Conservation (phyloP, 1,284 basidiomycete species). For the Cutaneotrichosporon arboriforme region DNA sequence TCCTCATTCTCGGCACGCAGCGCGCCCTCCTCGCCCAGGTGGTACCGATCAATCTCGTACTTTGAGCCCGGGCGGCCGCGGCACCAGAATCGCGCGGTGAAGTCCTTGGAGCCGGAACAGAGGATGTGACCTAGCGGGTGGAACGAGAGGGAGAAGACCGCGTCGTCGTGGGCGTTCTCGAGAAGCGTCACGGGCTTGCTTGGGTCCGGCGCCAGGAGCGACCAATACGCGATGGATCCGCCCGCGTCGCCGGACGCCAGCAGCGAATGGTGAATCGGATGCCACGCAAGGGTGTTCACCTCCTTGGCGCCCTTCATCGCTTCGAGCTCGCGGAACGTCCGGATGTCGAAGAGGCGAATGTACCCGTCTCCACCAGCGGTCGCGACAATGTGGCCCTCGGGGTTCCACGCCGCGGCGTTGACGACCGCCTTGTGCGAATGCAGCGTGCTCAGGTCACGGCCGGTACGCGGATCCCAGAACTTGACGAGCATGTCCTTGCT, state of each 20-base stretch:
- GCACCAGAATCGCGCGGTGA: slow-evolving; percentile 96
- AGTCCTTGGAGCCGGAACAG: slow-evolving; percentile 88
- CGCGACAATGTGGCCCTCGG: slow-evolving; percentile 86
- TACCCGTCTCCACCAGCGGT: slow-evolving; percentile 91
- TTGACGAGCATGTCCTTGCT: slow-evolving; percentile 98
- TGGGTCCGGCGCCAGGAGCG: slow-evolving; percentile 54
- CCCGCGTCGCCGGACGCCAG: slow-evolving; percentile 91
- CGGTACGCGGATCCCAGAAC: slow-evolving; percentile 95
- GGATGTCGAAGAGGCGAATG: slow-evolving; percentile 94
- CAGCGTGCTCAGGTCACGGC: slow-evolving; percentile 79
- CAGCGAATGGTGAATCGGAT: slow-evolving; percentile 79
- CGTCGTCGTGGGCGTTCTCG: slow-evolving; percentile 90
- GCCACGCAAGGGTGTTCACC: slow-evolving; percentile 94
- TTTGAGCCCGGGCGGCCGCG: slow-evolving; percentile 61
- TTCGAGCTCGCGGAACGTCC: slow-evolving; percentile 91
- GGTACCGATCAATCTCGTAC: slow-evolving; percentile 58
- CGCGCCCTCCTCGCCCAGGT: slow-evolving; percentile 41
- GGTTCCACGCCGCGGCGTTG: slow-evolving; percentile 86
- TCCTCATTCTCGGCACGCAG: slow-evolving; percentile 49
- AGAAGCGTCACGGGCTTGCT: slow-evolving; percentile 68
- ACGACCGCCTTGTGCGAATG: slow-evolving; percentile 97
- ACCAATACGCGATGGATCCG: slow-evolving; percentile 90
- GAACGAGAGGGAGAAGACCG: slow-evolving; percentile 91
- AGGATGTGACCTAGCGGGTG: slow-evolving; percentile 95
- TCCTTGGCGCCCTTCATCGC: slow-evolving; percentile 83